Base-by-base conservation (phyloP, 805 yeast genomes). In the Nakazawaea siamensis region DNA sequence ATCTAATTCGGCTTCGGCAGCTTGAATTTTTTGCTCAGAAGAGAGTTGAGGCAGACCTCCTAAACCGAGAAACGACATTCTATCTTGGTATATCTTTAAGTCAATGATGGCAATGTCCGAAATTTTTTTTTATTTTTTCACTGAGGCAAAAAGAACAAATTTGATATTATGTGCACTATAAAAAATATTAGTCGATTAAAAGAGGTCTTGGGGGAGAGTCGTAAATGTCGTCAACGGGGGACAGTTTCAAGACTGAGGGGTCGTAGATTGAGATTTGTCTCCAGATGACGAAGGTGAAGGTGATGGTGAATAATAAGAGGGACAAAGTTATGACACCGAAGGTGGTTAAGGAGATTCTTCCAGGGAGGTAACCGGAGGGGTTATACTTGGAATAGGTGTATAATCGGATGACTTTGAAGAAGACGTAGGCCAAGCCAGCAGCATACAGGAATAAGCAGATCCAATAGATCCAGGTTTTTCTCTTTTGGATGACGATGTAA, bases 1-100 rank as follows among this genome's bases (percentile, higher is more conserved):
- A 59, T 90, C 98, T 47, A 90, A 72, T 62, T 90, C 98, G 39
- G 95, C 84, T 64, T 90, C 97, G 34, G 98, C 98, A 46, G 95
- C 95, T 51, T 71, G 70, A 42, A 83, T 68, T 58, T 83, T 83
- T 57, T 80, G 87, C 44, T 79, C 81, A 27, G 86, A 71, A 18
- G 81, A 66, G 44, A 77, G 53, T 56, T 79, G 84, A 44, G 90
- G 88, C 46, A 81, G 70, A 40, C 74, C 70, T 43, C 80, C 80
- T 45, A 83, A 68, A 49, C 90, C 90, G 54, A 82, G 69, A 53
- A 73, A 73, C 30, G 79, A 73, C 90, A 81, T 81, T 9, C 23
- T 37, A 4, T 28, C 26, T 37, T 16, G 13, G 24, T 34, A n/a
- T 11, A 7, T 27, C 18, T 34, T 5, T 24, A 14, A 12, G 18